Evolutionary conservation across 2,329 filamentous ascomycete genomes (phyloP).

Genomic region (Paramyrothecium sp.): DNA sequence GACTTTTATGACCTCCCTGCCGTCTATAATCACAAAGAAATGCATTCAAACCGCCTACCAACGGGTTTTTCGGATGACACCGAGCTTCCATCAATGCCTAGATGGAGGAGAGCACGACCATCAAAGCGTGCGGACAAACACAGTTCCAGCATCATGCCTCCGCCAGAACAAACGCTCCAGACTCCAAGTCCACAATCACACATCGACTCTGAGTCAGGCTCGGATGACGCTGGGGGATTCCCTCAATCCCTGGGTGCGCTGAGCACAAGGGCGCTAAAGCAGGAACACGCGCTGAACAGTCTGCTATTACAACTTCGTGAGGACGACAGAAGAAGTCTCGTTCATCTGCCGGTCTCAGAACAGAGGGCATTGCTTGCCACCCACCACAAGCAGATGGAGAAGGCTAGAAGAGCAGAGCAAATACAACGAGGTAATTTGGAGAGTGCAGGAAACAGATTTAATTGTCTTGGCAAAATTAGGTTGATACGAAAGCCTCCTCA

Average conservation of each 20-base stretch:
- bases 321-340: not conserved
- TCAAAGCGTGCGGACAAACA: not conserved
- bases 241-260: not conserved
- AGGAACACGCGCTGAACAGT: not conserved
- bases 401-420: not conserved
- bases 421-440: not conserved
- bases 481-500: not conserved
- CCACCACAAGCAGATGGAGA: not conserved
- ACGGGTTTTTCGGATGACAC: not conserved
- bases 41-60: not conserved
- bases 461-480: not conserved
- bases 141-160: too few species aligned
- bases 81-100: not conserved
- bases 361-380: not conserved
- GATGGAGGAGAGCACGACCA: not conserved
- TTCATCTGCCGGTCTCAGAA: not conserved
- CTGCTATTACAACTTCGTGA: not conserved
- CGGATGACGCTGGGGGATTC: not conserved
- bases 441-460: not conserved
- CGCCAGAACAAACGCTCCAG: too few species aligned
- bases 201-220: not conserved
- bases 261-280: not conserved
- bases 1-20: not conserved
- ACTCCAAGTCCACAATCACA: not conserved
- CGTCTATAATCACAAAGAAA: not conserved